A percentile compares a stretch with the other conserved stretches of the same genome.
Conservation (phyloP, 176 grass and related monocot genomes). For the Musa troglodytarum region DNA sequence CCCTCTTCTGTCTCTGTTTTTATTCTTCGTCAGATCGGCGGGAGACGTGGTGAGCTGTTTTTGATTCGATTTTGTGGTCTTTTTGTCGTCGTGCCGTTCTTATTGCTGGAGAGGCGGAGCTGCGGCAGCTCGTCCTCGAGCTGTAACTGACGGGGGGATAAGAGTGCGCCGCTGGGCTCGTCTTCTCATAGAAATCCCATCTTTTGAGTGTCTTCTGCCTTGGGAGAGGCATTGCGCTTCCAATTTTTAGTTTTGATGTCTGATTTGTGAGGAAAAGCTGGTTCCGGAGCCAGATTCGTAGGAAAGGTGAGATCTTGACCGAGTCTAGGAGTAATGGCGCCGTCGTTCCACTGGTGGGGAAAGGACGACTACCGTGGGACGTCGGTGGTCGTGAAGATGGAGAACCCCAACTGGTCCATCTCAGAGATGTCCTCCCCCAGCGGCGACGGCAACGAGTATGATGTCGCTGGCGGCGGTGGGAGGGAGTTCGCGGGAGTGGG, state of each 20-base stretch:
- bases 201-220: background rate
- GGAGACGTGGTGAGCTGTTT: slow-evolving; percentile 15
- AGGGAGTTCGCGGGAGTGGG: slow-evolving; percentile 4
- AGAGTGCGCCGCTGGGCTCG: background rate
- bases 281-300: background rate
- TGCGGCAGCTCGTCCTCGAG: background rate
- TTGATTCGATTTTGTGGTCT: background rate
- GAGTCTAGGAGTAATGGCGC: slow-evolving; percentile 26
- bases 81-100: slow-evolving; percentile 2
- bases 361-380: slow-evolving; percentile 31
- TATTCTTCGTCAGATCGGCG: slow-evolving; percentile 1
- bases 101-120: background rate
- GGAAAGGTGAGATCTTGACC: background rate
- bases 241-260: background rate
- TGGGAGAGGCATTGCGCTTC: background rate
- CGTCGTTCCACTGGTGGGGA: slow-evolving; percentile 32
- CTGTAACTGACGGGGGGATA: background rate
- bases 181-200: background rate
- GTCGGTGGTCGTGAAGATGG: slow-evolving; percentile 70
- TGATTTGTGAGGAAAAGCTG: background rate
- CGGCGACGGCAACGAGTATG: background rate
- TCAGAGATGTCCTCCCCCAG: slow-evolving; percentile 33
- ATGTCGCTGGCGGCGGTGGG: background rate
- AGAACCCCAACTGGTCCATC: slow-evolving; percentile 79
- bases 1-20: background rate